Base-by-base conservation (phyloP, 2,329 filamentous ascomycete species). In the Fusarium sp. region DNA sequence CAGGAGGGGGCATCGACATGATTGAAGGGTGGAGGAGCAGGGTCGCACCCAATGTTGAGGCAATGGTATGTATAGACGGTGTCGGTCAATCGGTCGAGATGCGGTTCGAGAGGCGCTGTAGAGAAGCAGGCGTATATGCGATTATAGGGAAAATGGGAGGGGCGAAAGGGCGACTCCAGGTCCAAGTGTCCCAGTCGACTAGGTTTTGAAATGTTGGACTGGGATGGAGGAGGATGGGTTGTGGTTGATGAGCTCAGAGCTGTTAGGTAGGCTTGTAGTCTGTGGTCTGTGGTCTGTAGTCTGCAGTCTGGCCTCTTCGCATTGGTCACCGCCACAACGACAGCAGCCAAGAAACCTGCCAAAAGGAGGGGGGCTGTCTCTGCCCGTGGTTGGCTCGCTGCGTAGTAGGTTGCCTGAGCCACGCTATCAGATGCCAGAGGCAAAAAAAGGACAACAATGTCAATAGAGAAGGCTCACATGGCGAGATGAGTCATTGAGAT, bases 1-100 rank as follows among this genome's bases (percentile, higher is more conserved):
- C 80, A 67, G 72, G 70, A 64, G 84, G 84, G 74, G 86, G 86
- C 74, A 85, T 85, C 75, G 86, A 86, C 86, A 89, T 89, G 76
- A 75, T 81, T 75, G 70, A 65, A 65, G 45, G 71, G 62, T 62
- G 72, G 68, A 70, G 68, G 72, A 73, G 65, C 62, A 71, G 70
- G 61, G 65, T 68, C 72, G 70, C 64, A 73, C 66, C 62, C 71
- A 48, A 71, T 52, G 61, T 40, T 70, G 52, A 70, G 56, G 56
- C 35, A 33, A 56, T 56, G 58, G 43, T 51, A 57, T 57, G 46
- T 49, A 52, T 47, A 49, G 39, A 68, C 35, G 57, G 47, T 55
- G 41, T 71, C 55, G 57, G 62, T 66, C 58, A 69, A 61, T 64
- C 40, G 46, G 54, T 62, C 35, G 51, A 50, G 33, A 33, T 56